Evolutionary conservation across 2,329 filamentous ascomycete species (phyloP), one percentile per base, ranked within the genome.

Genomic region (Bipolaris gigantea): DNA sequence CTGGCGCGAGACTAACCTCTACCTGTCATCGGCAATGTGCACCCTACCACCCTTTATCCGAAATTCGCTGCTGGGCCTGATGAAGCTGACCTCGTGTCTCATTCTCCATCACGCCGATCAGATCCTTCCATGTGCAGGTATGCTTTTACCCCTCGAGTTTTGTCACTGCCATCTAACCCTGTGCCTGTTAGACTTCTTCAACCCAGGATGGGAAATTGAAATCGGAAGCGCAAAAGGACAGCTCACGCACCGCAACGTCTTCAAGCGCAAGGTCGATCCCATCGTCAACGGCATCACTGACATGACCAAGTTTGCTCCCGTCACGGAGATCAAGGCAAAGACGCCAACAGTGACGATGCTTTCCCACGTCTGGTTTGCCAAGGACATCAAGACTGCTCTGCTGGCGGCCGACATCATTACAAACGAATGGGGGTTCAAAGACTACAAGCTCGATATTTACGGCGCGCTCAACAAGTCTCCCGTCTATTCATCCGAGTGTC

Each of bases 281-380:
- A 83, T 87, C 33, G 83, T 86, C 59, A 87, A 87, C 63, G 84
- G 84, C 46, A 86, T 87, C 59, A 81, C 81, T 44, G 82, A 87
- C 64, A 86, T 85, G 82, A 82, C 83, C 43, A 82, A 82, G 54
- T 87, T 87, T 66, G 72, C 81, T 32, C 84, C 85, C 0, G 81
- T 86, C 18, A 80, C 83, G 42, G 79, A 83, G 50, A 83, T 86
- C 61, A 81, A 81, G 47, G 81, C 84, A 0, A 77, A 81, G 53
- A 78, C 77, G 19, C 85, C 85, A 2, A 87, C 85, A 0, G 84
- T 86, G 2, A 84, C 84, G 23, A 87, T 87, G 85, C 69, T 87
- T 45, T 87, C 84, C 19, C 84, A 87, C 57, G 78, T 84, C 3
- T 81, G 82, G 70, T 81, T 80, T 55, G 73, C 73, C 57, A 87